A percentile compares a stretch with the other conserved stretches of the same genome.
These are phyloP conservation scores for Solanum hybrid DNA, from an alignment of 305 asterid species.

Conservation along the genomic window DNA sequence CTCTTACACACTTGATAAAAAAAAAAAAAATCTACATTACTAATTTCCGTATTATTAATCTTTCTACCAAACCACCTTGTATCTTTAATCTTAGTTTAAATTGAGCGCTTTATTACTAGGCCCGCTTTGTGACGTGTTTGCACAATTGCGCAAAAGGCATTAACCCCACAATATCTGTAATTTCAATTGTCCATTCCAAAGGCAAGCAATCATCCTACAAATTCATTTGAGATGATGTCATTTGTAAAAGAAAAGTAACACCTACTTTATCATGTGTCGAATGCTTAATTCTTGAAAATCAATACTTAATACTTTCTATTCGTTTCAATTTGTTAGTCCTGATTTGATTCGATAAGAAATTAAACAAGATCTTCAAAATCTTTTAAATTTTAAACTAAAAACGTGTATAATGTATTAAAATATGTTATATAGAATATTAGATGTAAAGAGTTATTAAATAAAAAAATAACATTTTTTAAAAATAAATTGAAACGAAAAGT, in stretches of 20 bases:
- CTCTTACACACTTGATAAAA: background rate
- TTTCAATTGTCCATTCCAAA: background rate
- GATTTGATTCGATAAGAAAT: background rate
- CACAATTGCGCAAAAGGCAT: background rate
- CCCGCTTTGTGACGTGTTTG: background rate
- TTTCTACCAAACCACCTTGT: background rate
- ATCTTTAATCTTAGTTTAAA: background rate
- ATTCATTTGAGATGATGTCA: background rate
- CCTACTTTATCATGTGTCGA: background rate
- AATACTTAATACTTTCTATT: background rate
- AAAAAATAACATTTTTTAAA: background rate
- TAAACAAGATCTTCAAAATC: too few species aligned
- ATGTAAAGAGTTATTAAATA: background rate
- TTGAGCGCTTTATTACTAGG: background rate
- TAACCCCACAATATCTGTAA: background rate
- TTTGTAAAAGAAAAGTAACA: background rate
- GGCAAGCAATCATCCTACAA: background rate
- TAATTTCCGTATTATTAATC: too few species aligned
- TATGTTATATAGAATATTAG: background rate
- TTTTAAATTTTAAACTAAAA: background rate
- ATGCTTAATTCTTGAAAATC: background rate
- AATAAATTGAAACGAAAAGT: background rate
- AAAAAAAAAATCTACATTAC: background rate
- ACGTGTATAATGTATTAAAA: background rate
- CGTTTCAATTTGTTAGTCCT: background rate